These are phyloP conservation scores for Chamaenerion angustifolium DNA, from an alignment of 345 rosid species.

Conservation along the genomic window DNA sequence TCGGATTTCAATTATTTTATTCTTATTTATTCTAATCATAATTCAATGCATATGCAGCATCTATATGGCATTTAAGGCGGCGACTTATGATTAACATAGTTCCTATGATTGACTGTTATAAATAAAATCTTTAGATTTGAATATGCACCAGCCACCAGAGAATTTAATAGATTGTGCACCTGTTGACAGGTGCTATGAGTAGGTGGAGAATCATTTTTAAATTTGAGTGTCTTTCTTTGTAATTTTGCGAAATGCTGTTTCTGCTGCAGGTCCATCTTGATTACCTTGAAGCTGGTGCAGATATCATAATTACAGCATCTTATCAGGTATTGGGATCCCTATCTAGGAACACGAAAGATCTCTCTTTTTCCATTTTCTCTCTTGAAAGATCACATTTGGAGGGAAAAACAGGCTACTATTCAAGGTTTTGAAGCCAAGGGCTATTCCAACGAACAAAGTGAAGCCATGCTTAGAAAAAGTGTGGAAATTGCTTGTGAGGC, in stretches of 20 bases:
- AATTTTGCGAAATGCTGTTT: background rate
- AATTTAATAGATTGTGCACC: too few species aligned
- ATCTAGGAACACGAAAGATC: too few species aligned
- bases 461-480: constrained; percentile 43
- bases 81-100: too few species aligned
- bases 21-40: too few species aligned
- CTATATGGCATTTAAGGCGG: too few species aligned
- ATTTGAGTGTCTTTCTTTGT: background rate
- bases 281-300: constrained; percentile 78
- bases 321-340: constrained; percentile 44
- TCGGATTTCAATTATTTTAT: too few species aligned
- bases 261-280: constrained; percentile 60
- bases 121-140: too few species aligned
- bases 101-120: too few species aligned
- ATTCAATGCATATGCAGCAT: too few species aligned
- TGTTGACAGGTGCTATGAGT: too few species aligned
- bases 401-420: constrained; percentile 46
- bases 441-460: constrained; percentile 44
- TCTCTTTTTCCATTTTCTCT: background rate
- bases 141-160: too few species aligned
- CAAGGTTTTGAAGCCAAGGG: constrained; percentile 88
- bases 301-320: constrained; percentile 60
- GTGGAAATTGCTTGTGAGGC: constrained; percentile 79
- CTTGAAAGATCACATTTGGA: background rate
- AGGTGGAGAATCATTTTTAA: background rate